Percentiles rank a stretch among this genome's conserved stretches.
These are phyloP conservation scores for Phoenix roebelenii DNA, from an alignment of 176 grass and related monocot genomes.

Conservation along the genomic window DNA sequence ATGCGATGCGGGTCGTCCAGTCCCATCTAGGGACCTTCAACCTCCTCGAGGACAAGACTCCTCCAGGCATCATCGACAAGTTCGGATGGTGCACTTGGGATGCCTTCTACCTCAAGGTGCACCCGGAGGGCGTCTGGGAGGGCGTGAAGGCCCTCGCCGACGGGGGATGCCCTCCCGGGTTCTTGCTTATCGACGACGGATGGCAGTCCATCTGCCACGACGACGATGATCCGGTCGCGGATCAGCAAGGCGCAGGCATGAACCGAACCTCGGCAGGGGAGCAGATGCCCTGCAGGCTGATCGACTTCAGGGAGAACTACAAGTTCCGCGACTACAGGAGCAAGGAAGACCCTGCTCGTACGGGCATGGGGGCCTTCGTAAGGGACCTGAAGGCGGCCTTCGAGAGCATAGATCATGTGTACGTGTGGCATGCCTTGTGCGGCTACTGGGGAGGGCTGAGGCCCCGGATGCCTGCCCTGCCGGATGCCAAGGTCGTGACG, in stretches of 20 bases:
- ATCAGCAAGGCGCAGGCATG: conserved; percentile 39
- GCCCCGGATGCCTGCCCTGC: conserved; percentile 35
- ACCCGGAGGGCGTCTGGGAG: conserved; percentile 65
- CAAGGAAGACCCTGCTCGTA: not conserved
- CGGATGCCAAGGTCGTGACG: conserved; percentile 34
- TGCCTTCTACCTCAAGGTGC: conserved; percentile 86
- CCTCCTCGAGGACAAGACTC: conserved; percentile 66
- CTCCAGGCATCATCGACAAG: conserved; percentile 75
- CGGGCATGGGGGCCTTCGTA: conserved; percentile 66
- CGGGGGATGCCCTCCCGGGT: conserved; percentile 78
- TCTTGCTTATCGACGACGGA: conserved; percentile 88
- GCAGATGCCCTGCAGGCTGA: conserved; percentile 93
- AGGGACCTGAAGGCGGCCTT: conserved; percentile 60
- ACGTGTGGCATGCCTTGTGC: conserved; percentile 89
- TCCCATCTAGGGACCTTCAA: conserved; percentile 71
- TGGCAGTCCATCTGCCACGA: conserved; percentile 98
- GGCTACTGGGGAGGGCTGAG: conserved; percentile 93
- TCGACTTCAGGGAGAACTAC: conserved; percentile 87
- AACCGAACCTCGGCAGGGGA: conserved; percentile 72
- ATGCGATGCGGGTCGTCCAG: conserved; percentile 34
- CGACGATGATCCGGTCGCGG: conserved; percentile 37
- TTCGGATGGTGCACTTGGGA: conserved; percentile 99
- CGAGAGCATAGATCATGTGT: conserved; percentile 69
- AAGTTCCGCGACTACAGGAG: conserved; percentile 76
- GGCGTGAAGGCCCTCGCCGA: conserved; percentile 62